phyloP scores from a whole-genome alignment of 768 basidiomycete genomes.

The Macrolepiota fuliginosa region DNA sequence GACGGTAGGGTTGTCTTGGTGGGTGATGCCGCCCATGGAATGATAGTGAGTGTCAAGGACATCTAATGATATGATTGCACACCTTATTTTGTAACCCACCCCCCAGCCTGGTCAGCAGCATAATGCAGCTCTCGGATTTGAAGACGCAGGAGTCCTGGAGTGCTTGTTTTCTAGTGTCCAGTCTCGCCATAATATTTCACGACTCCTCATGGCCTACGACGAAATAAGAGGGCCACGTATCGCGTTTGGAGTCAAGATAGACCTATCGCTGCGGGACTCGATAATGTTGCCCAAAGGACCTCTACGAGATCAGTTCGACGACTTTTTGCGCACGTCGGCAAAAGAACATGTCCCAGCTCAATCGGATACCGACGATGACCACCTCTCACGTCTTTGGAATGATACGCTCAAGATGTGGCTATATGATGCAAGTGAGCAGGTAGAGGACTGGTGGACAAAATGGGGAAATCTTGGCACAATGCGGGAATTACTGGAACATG shows the following conservation, averaged over 20 bases:
- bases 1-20: constrained; percentile 46
- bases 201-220: constrained; percentile 53
- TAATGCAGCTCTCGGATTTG: constrained; percentile 48
- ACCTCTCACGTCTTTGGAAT: constrained; percentile 49
- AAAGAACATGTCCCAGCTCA: constrained; percentile 31
- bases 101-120: constrained; percentile 54
- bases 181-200: constrained; percentile 43
- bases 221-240: constrained; percentile 56
- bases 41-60: constrained; percentile 33
- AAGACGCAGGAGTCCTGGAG: constrained; percentile 61
- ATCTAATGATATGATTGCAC: not conserved
- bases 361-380: constrained; percentile 47
- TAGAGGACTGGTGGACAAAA: constrained; percentile 65
- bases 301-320: constrained; percentile 44
- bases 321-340: constrained; percentile 33
- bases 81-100: not conserved
- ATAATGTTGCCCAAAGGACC: constrained; percentile 45
- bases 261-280: constrained; percentile 42
- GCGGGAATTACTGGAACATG: not conserved
- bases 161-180: constrained; percentile 56
- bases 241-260: constrained; percentile 35
- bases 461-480: constrained; percentile 25
- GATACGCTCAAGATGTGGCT: constrained; percentile 46
- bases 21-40: constrained; percentile 62
- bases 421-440: constrained; percentile 53